Evolutionary conservation across 108 stramenopile genomes (phyloP).

Genomic region (Stephanodiscus triporus): DNA sequence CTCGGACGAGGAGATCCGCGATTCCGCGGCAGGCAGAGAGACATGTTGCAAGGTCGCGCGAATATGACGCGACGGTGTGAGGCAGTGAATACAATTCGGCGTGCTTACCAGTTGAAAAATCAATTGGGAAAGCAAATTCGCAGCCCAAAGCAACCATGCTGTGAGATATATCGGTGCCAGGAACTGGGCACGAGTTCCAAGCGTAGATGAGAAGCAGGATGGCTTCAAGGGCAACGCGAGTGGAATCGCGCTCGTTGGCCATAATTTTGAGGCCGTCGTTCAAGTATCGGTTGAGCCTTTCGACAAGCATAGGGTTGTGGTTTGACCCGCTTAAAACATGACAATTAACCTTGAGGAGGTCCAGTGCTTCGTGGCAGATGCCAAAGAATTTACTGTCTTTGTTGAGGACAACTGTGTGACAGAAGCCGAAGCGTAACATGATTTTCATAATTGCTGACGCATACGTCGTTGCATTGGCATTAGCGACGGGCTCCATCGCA

Average conservation of each 20-base stretch:
- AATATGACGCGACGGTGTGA: not conserved
- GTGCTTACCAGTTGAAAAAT: too few species aligned
- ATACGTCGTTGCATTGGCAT: not conserved
- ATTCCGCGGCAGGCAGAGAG: not conserved
- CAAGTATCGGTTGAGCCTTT: conserved; percentile 23
- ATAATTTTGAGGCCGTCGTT: conserved; percentile 22
- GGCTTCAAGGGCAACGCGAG: not conserved
- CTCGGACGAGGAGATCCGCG: not conserved
- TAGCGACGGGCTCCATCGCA: not conserved
- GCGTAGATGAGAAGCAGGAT: too few species aligned
- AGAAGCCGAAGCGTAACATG: too few species aligned
- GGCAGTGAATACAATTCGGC: conserved; percentile 6
- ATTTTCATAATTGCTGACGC: too few species aligned
- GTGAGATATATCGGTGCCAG: too few species aligned
- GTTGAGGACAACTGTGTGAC: too few species aligned
- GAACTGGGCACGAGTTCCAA: too few species aligned
- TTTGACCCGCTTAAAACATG: conserved; percentile 21
- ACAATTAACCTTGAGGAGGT: conserved; percentile 13
- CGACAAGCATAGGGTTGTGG: conserved; percentile 35
- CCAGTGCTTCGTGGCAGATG: not conserved
- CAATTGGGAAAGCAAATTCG: conserved; percentile 42
- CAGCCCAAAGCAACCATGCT: too few species aligned
- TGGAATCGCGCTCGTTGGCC: too few species aligned
- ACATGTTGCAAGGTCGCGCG: too few species aligned
- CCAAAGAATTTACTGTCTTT: too few species aligned